phyloP scores from a whole-genome alignment of 768 basidiomycete species.

The Hypholoma sublateritium region DNA sequence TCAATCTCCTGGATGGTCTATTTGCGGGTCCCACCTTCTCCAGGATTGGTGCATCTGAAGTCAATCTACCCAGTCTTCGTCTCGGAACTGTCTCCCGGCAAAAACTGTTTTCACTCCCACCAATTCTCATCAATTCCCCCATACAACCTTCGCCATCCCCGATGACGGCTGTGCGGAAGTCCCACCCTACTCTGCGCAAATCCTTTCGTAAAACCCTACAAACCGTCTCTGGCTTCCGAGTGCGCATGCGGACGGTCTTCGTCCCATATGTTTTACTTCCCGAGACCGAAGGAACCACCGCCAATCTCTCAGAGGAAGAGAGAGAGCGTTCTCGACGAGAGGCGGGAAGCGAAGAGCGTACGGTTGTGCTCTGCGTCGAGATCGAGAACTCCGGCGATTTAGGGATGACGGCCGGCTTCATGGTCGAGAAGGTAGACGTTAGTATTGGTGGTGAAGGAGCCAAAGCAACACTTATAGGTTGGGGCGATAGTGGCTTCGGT shows the following conservation, averaged over 20 bases:
- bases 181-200: constrained; percentile 75
- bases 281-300: constrained; percentile 27
- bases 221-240: constrained; percentile 80
- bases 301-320: constrained; percentile 37
- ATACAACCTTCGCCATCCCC: constrained; percentile 48
- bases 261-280: constrained; percentile 81
- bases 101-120: constrained; percentile 63
- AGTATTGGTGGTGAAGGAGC: constrained; percentile 67
- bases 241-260: constrained; percentile 94
- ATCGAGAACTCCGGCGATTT: constrained; percentile 80
- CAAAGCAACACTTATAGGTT: constrained; percentile 47
- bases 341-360: constrained; percentile 76
- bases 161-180: constrained; percentile 44
- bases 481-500: constrained; percentile 58
- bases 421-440: constrained; percentile 75
- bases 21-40: constrained; percentile 47
- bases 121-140: constrained; percentile 43
- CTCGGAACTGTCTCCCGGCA: constrained; percentile 69
- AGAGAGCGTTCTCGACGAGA: constrained; percentile 59
- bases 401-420: constrained; percentile 60
- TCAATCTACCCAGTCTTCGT: constrained; percentile 68
- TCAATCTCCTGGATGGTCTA: constrained; percentile 58
- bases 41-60: constrained; percentile 22
- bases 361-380: constrained; percentile 89
- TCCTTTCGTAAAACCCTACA: constrained; percentile 80